These are phyloP conservation scores for Porogramme epimiltina DNA, from an alignment of 1,284 basidiomycete species.

Conservation along the genomic window DNA sequence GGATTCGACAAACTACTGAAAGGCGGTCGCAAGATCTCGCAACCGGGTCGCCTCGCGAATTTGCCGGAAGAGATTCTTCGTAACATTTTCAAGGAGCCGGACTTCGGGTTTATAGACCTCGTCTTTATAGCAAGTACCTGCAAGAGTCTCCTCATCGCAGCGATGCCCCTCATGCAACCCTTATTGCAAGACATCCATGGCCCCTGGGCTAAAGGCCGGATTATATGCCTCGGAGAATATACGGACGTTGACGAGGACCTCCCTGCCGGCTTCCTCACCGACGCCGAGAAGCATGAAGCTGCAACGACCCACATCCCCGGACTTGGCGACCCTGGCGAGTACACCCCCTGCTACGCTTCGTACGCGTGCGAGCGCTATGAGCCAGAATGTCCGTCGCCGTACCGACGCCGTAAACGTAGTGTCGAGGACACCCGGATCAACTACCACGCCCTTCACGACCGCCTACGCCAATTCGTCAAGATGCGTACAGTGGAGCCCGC, in stretches of 20 bases:
- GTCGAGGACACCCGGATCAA: too few relatives aligned
- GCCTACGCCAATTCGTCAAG: neutral
- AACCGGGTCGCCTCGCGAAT: conserved; percentile 3
- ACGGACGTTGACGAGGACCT: conserved; percentile 1
- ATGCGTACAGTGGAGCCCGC: neutral
- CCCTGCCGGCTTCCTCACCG: conserved; percentile 2
- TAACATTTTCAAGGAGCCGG: conserved; percentile 2
- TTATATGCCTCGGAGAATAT: conserved; percentile 10
- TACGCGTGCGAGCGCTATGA: neutral
- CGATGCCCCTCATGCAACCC: conserved; percentile 1
- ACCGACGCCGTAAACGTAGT: neutral
- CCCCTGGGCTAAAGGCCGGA: conserved; percentile 6
- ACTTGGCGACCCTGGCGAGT: neutral
- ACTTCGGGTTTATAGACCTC: neutral
- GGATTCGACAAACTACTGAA: conserved; percentile 1
- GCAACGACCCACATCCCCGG: neutral
- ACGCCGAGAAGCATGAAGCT: conserved; percentile 1
- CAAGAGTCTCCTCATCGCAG: conserved; percentile 7
- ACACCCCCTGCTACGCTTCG: conserved; percentile 1
- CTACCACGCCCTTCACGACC: too few relatives aligned
- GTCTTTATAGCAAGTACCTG: conserved; percentile 9
- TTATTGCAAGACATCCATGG: conserved; percentile 4
- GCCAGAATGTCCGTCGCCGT: too few relatives aligned
- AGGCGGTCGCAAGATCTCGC: neutral
- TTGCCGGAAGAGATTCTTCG: conserved; percentile 4